phyloP scores from a whole-genome alignment of 1,284 basidiomycete genomes.

The Microbotryum violaceum region DNA sequence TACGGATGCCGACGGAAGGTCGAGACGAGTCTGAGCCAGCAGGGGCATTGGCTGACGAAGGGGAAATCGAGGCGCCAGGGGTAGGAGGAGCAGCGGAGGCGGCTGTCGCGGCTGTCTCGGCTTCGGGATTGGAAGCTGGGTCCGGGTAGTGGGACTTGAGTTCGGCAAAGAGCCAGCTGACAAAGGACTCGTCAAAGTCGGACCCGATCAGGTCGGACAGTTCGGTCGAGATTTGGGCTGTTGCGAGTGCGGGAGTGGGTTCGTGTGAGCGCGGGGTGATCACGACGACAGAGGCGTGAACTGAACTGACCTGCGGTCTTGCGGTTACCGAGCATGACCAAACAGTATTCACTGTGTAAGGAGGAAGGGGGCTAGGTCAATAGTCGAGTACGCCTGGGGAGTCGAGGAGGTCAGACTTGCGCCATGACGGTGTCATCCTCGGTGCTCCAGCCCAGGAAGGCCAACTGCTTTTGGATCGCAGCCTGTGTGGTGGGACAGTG shows the following conservation, averaged over 20 bases:
- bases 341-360: conserved; percentile 65
- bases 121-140: conserved; percentile 2
- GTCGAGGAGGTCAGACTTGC: conserved; percentile 38
- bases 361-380: too few relatives aligned
- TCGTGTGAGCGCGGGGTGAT: background rate
- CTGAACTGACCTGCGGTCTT: conserved; percentile 61
- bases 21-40: too few relatives aligned
- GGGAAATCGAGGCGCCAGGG: background rate
- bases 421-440: conserved; percentile 70
- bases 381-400: conserved; percentile 74
- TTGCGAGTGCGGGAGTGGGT: background rate
- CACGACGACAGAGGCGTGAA: background rate
- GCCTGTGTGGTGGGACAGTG: conserved; percentile 45
- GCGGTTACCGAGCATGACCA: conserved; percentile 85
- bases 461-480: conserved; percentile 73
- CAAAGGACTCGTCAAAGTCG: conserved; percentile 60
- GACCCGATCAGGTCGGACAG: conserved; percentile 53
- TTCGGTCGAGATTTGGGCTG: conserved; percentile 72
- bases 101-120: background rate
- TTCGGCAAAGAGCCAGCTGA: conserved; percentile 72
- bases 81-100: conserved; percentile 1
- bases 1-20: too few relatives aligned
- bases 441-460: conserved; percentile 60
- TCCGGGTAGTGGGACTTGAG: conserved; percentile 50
- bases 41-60: too few relatives aligned